Percentiles rank a stretch among this genome's conserved stretches.
phyloP scores from a whole-genome alignment of 2,329 filamentous ascomycete species.

The Fusarium sp. region DNA sequence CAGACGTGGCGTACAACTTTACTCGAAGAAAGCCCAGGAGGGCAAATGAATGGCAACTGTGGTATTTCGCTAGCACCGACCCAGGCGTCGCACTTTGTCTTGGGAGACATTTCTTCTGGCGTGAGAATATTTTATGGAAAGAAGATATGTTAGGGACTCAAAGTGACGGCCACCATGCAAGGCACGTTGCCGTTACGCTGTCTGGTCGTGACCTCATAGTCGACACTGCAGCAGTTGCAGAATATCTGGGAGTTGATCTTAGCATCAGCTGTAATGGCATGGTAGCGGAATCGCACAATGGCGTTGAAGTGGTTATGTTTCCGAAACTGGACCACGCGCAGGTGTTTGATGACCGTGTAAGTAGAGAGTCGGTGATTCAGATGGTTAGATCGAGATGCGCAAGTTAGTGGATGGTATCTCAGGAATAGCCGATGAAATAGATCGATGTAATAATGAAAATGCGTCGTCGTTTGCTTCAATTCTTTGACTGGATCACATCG shows the following conservation, averaged over 20 bases:
- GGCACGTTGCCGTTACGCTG: slow-evolving; percentile 64
- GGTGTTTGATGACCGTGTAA: slow-evolving; percentile 56
- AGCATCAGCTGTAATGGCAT: slow-evolving; percentile 5
- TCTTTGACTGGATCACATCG: slow-evolving; percentile 45
- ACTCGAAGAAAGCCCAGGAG: slow-evolving; percentile 58
- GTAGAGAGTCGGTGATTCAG: slow-evolving; percentile 42
- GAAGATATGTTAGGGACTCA: slow-evolving; percentile 60
- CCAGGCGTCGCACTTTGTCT: slow-evolving; percentile 71
- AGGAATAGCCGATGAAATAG: background rate
- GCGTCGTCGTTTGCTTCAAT: slow-evolving; percentile 6
- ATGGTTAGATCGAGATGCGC: slow-evolving; percentile 42
- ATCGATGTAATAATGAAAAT: background rate
- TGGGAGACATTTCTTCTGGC: slow-evolving; percentile 75
- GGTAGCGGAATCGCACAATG: slow-evolving; percentile 20
- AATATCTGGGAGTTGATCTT: slow-evolving; percentile 56
- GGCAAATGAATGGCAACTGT: slow-evolving; percentile 75
- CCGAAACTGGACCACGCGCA: slow-evolving; percentile 70
- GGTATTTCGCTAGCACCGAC: slow-evolving; percentile 75
- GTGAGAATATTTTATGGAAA: slow-evolving; percentile 74
- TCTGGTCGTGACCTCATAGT: slow-evolving; percentile 71
- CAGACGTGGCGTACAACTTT: slow-evolving; percentile 77
- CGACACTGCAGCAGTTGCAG: slow-evolving; percentile 63
- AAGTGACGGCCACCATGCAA: slow-evolving; percentile 27
- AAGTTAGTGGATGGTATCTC: slow-evolving; percentile 10
- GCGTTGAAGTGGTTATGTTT: slow-evolving; percentile 68